A percentile compares a stretch with the other conserved stretches of the same genome.
Evolutionary conservation across 495 filamentous ascomycete species (phyloP).

Genomic region (Aspergillus leporis): DNA sequence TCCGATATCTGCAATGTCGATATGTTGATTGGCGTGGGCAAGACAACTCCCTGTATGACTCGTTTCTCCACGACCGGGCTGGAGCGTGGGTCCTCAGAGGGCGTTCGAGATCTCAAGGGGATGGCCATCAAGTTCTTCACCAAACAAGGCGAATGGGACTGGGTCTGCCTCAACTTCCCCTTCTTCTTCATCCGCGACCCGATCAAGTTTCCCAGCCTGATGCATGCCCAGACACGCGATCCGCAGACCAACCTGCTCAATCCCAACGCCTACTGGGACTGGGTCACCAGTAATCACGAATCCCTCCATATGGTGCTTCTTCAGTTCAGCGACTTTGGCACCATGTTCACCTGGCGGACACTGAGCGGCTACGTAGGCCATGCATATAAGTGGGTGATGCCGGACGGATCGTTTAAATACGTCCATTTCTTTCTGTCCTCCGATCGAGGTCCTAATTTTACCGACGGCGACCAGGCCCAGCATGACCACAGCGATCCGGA

Average conservation of each 20-base stretch:
- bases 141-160: conserved; percentile 68
- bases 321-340: conserved; percentile 3
- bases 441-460: conserved; percentile 60
- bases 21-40: conserved; percentile 41
- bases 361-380: conserved; percentile 66
- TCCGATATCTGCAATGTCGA: conserved; percentile 3
- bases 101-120: conserved; percentile 57
- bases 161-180: conserved; percentile 53
- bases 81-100: conserved; percentile 60
- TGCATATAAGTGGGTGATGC: conserved; percentile 60
- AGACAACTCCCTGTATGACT: conserved; percentile 53
- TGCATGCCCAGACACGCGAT: conserved; percentile 52
- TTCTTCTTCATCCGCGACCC: conserved; percentile 58
- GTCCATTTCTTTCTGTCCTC: conserved; percentile 66
- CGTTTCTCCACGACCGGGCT: conserved; percentile 63
- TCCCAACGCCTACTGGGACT: conserved; percentile 37
- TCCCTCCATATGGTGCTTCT: conserved; percentile 1
- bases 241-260: conserved; percentile 47
- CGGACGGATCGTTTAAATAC: conserved; percentile 60
- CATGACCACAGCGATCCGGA: conserved; percentile 46
- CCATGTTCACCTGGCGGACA: conserved; percentile 33
- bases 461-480: conserved; percentile 57
- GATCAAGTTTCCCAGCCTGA: conserved; percentile 55
- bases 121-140: conserved; percentile 71
- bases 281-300: conserved; percentile 2